Evolutionary conservation across 495 filamentous ascomycete genomes (phyloP), one percentile per base, ranked within the genome.

Genomic region (Recurvomyces mirabilis): DNA sequence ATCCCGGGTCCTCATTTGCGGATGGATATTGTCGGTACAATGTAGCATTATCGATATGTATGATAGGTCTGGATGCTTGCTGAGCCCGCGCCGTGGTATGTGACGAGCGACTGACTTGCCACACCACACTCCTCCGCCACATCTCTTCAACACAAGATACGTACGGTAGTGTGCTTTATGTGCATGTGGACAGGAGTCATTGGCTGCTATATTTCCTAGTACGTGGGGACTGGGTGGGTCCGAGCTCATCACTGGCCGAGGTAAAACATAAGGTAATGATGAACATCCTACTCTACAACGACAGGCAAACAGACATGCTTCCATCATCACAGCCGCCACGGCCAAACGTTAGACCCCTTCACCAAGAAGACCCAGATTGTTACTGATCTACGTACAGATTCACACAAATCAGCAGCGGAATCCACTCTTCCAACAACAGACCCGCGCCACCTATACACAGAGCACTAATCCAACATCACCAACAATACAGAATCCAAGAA

Each of bases 1-100:
- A 22, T 54, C 79, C 79, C 21, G 69, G 56, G 9, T 57, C 49
- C 19, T 51, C 53, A 20, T 54, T 60, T 28, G 57, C 45, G 29
- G 58, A 38, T 21, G 69, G 53, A 20, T 69, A 63, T 18, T 67
- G 68, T 14, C 80, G 76, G 63, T 91, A 89, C 58, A 93, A 93
- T 2, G 82, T 85, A 47, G 68, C 84, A 63, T 84, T 73, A 49
- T 71, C 44, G 55, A 94, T 87, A 46, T 65, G 68, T 39, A 93
- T 77, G 34, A 93, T 68, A 7, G 84, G 81, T 17, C 30, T 48
- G 13, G 32, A 21, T 6, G 13, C 3, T 22, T 47, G 43, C 4
- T 18, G 25, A 9, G 9, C 14, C 13, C 34, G 32, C 26, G 41
- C 18, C 12, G 44, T 40, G 14, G 14, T 12, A 20, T 46, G 41